Percentiles rank a stretch among this genome's conserved stretches.
These are phyloP conservation scores for Hypomontagnella monticulosa DNA, from an alignment of 495 filamentous ascomycete species.

Conservation along the genomic window DNA sequence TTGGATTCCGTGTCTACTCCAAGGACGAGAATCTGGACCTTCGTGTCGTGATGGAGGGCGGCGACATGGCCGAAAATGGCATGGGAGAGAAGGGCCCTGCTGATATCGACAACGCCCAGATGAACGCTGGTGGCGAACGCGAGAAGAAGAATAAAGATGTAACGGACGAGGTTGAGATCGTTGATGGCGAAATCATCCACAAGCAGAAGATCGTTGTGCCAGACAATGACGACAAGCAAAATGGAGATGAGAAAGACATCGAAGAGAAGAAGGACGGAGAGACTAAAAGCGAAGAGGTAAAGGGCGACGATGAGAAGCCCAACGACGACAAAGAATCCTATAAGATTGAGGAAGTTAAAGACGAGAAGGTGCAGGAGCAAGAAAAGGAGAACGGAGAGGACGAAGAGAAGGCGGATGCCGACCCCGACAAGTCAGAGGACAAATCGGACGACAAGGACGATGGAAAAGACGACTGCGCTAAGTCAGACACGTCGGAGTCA, in stretches of 20 bases:
- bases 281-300: conserved; percentile 27
- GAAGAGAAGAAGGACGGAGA: conserved; percentile 42
- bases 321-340: conserved; percentile 25
- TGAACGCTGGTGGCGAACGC: conserved; percentile 58
- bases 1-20: conserved; percentile 60
- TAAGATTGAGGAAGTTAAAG: conserved; percentile 21
- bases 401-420: conserved; percentile 12
- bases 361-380: conserved; percentile 1
- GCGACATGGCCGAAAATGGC: conserved; percentile 57
- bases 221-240: conserved; percentile 46
- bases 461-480: conserved; percentile 31
- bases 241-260: conserved; percentile 24
- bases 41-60: conserved; percentile 59
- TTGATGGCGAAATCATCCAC: conserved; percentile 50
- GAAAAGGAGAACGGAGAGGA: conserved; percentile 19
- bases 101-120: conserved; percentile 61
- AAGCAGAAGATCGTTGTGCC: conserved; percentile 50
- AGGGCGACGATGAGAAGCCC: conserved; percentile 27
- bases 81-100: conserved; percentile 62
- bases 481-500: conserved; percentile 44
- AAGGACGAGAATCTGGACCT: conserved; percentile 58
- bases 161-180: conserved; percentile 46
- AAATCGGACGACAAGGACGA: conserved; percentile 15
- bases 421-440: conserved; percentile 10
- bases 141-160: conserved; percentile 42